These are phyloP conservation scores for Lachnellula willkommii DNA, from an alignment of 2,329 filamentous ascomycete genomes.

Conservation along the genomic window DNA sequence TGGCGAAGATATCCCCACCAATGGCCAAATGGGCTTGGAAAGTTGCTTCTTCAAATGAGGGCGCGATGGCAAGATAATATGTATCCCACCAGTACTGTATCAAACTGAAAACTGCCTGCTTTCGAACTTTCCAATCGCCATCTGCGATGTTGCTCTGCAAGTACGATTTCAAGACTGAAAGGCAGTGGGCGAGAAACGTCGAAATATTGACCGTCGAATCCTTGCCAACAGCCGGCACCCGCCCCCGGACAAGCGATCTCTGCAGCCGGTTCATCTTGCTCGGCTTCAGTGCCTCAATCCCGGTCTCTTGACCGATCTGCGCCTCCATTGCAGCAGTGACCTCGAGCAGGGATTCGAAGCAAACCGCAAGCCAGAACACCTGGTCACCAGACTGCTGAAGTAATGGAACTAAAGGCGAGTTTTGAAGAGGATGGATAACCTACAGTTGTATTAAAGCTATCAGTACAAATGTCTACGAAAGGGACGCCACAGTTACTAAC, in stretches of 20 bases:
- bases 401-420: conserved; percentile 47
- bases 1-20: conserved; percentile 21
- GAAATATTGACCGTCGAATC: conserved; percentile 55
- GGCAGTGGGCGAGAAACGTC: conserved; percentile 43
- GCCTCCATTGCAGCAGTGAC: conserved; percentile 39
- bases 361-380: conserved; percentile 45
- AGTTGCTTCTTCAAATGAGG: conserved; percentile 53
- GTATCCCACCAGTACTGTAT: conserved; percentile 53
- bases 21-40: conserved; percentile 59
- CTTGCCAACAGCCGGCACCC: conserved; percentile 51
- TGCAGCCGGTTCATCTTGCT: conserved; percentile 53
- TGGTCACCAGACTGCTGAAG: conserved; percentile 34
- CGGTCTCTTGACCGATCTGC: conserved; percentile 39
- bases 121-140: conserved; percentile 32
- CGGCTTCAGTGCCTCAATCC: conserved; percentile 44
- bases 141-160: conserved; percentile 32
- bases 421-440: conserved; percentile 56
- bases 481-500: conserved; percentile 35
- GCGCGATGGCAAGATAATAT: conserved; percentile 40
- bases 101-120: conserved; percentile 37
- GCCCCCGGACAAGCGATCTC: conserved; percentile 50
- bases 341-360: conserved; percentile 47
- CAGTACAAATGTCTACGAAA: conserved; percentile 28
- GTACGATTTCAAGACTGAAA: conserved; percentile 41
- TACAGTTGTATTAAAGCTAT: conserved; percentile 34